Percentiles rank a stretch among this genome's conserved stretches.
phyloP scores from a whole-genome alignment of 1,139 yeast species.

The Geotrichum bryndzae region DNA sequence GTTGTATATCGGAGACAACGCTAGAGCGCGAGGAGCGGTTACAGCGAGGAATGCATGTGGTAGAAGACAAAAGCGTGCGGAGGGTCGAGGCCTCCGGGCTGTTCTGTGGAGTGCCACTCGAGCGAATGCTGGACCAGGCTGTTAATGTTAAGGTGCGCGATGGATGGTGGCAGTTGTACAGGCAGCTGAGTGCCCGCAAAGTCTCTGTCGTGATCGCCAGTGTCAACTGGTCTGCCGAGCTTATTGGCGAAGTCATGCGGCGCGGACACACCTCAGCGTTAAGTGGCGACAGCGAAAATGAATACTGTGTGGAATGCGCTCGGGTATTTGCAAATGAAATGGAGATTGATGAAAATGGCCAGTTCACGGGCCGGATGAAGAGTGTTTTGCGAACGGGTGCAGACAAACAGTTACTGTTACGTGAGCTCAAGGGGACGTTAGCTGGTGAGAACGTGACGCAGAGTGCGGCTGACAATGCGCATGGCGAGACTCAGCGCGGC shows the following conservation, averaged over 20 bases:
- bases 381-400: constrained; percentile 46
- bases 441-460: neutral
- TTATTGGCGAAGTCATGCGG: constrained; percentile 40
- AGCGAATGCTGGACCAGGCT: constrained; percentile 30
- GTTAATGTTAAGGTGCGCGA: constrained; percentile 43
- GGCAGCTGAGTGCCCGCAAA: constrained; percentile 23
- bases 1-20: constrained; percentile 12
- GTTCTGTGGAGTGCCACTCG: constrained; percentile 42
- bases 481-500: constrained; percentile 5
- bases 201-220: constrained; percentile 49
- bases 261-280: constrained; percentile 30
- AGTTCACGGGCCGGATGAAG: constrained; percentile 40
- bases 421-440: constrained; percentile 9
- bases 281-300: neutral
- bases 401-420: constrained; percentile 44
- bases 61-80: constrained; percentile 49
- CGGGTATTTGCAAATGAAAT: constrained; percentile 44
- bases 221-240: constrained; percentile 56
- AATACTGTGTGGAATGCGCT: constrained; percentile 4
- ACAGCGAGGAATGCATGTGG: constrained; percentile 42
- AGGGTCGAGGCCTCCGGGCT: constrained; percentile 41
- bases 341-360: constrained; percentile 35
- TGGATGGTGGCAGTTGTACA: constrained; percentile 42
- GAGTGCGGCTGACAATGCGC: neutral
- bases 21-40: constrained; percentile 38